Conservation (phyloP, 495 filamentous ascomycete genomes). For the Astrothelium subdiscretum region DNA sequence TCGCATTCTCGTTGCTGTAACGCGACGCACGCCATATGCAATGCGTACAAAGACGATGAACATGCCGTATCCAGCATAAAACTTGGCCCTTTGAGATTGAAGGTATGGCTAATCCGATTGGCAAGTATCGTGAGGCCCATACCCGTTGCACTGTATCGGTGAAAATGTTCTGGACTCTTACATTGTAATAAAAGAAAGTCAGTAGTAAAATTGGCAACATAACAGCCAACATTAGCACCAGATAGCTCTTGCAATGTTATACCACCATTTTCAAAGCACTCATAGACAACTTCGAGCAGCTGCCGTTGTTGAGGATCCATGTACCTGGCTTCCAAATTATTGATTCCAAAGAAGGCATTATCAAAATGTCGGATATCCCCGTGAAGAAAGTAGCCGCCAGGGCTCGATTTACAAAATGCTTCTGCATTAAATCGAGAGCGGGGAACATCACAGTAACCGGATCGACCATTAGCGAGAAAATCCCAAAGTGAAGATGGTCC, state of each 20-base stretch:
- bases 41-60: constrained; percentile 22
- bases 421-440: constrained; percentile 15
- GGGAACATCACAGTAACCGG: background rate
- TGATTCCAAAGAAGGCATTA: constrained; percentile 8
- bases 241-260: constrained; percentile 9
- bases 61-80: constrained; percentile 34
- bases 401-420: constrained; percentile 19
- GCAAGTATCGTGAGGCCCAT: constrained; percentile 30
- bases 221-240: background rate
- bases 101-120: constrained; percentile 41
- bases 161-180: background rate
- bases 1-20: background rate
- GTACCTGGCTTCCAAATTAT: background rate
- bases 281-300: constrained; percentile 3
- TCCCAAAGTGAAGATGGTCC: too few species aligned
- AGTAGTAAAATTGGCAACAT: background rate
- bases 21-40: background rate
- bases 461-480: too few species aligned
- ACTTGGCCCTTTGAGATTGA: constrained; percentile 34
- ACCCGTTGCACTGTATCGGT: constrained; percentile 1
- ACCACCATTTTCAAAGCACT: constrained; percentile 7
- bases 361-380: constrained; percentile 6
- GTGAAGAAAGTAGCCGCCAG: background rate
- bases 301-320: constrained; percentile 10
- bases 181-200: background rate